phyloP scores from a whole-genome alignment of 805 yeast genomes.

The Suhomyces prunicola region DNA sequence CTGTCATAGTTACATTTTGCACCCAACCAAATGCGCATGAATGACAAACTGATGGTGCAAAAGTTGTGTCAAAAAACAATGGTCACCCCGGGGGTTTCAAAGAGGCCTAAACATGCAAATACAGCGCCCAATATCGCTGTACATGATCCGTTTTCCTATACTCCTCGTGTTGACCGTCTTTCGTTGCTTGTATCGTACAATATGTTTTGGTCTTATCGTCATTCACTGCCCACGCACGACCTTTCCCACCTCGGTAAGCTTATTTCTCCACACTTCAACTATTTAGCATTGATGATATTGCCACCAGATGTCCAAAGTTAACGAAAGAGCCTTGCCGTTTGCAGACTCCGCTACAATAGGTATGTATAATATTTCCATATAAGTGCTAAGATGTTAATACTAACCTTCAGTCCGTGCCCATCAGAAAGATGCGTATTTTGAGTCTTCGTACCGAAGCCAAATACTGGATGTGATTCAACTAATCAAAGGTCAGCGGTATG shows the following conservation, averaged over 20 bases:
- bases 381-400: conserved; percentile 8
- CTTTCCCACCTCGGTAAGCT: background rate
- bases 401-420: conserved; percentile 67
- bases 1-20: background rate
- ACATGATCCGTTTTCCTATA: background rate
- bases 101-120: background rate
- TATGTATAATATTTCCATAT: conserved; percentile 29
- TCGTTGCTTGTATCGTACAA: too few species aligned
- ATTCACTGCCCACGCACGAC: background rate
- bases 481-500: conserved; percentile 60
- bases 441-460: conserved; percentile 50
- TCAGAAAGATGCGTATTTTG: conserved; percentile 82
- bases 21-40: background rate
- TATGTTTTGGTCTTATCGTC: background rate
- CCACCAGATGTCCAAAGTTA: conserved; percentile 6
- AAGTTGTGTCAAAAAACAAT: too few species aligned
- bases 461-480: conserved; percentile 54
- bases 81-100: background rate
- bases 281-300: background rate
- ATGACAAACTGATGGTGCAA: too few species aligned
- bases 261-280: background rate
- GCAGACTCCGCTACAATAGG: conserved; percentile 88
- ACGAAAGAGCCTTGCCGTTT: conserved; percentile 44
- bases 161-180: background rate
- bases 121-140: background rate